These are phyloP conservation scores for Puccinia brachypodii DNA, from an alignment of 1,284 basidiomycete genomes.

Conservation along the genomic window DNA sequence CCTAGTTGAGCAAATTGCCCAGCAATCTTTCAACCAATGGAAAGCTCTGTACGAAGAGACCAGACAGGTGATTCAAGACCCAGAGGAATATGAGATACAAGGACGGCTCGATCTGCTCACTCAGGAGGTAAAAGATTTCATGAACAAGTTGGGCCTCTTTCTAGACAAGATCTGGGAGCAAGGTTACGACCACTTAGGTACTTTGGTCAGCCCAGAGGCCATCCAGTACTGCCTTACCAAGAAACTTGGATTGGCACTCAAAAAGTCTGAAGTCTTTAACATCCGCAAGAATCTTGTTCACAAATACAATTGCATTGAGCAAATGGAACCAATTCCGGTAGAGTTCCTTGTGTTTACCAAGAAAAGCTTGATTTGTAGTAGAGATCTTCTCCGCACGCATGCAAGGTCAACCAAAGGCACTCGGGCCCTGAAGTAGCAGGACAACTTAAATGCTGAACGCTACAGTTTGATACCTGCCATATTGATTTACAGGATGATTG, in stretches of 20 bases:
- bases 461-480: not conserved
- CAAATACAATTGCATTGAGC: not conserved
- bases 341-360: not conserved
- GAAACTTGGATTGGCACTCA: not conserved
- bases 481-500: not conserved
- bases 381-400: not conserved
- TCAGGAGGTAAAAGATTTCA: not conserved
- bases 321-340: not conserved
- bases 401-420: not conserved
- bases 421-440: not conserved
- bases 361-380: not conserved
- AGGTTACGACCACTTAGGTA: not conserved
- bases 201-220: not conserved
- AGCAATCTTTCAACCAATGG: conserved; percentile 13
- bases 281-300: not conserved
- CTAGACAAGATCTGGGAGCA: not conserved
- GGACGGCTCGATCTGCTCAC: not conserved
- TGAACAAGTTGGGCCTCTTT: not conserved
- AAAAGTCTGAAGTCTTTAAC: not conserved
- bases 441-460: not conserved
- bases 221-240: not conserved
- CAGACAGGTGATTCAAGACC: not conserved
- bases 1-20: not conserved
- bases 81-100: not conserved
- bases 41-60: not conserved